Evolutionary conservation across 257 asterid genomes (phyloP), one percentile per base, ranked within the genome.

Genomic region (Gentiana dahurica): DNA sequence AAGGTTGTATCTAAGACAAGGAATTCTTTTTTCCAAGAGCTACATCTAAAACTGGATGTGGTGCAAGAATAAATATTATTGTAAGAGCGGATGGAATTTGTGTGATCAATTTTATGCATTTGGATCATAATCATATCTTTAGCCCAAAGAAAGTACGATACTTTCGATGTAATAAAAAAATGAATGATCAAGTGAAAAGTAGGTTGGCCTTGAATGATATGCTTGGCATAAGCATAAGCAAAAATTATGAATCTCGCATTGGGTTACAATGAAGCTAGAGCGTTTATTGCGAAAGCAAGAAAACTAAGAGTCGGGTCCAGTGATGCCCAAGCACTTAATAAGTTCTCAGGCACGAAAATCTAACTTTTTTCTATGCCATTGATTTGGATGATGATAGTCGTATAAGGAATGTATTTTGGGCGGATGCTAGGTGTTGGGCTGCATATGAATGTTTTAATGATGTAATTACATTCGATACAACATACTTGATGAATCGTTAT

Each of bases 41-140:
- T 37, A 82, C 77, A 73, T 77, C 82, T 55, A 75, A 87, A 67
- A 83, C 87, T 9, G 87, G 85, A 5, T 83, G 92, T 61, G 85
- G 81, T 54, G 83, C 85, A 57, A 82, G 77, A 87, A 63, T 75
- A 36, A 68, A 77, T 46, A 57, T 82, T 68, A 79, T 75, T 71
- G 85, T 82, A 60, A 79, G 73, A 65, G 87, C 75, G 53, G 71
- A 77, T 32, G 73, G 59, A 38, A 71, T 75, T 60, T 82, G 87
- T 87, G 75, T 82, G 69, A 76, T 79, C 49, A 77, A 75, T 34
- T 87, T 77, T 60, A 79, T 69, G 60, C 79, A 71, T 72, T 82
- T 83, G 56, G 66, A 69, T 8, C 92, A 80, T 68, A 83, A 83
- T 65, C 92, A 79, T 61, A 78, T 73, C 5, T 79, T 77, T 64